Base-by-base conservation (phyloP, 148 eudicot species). In the Arbutus unedo region DNA sequence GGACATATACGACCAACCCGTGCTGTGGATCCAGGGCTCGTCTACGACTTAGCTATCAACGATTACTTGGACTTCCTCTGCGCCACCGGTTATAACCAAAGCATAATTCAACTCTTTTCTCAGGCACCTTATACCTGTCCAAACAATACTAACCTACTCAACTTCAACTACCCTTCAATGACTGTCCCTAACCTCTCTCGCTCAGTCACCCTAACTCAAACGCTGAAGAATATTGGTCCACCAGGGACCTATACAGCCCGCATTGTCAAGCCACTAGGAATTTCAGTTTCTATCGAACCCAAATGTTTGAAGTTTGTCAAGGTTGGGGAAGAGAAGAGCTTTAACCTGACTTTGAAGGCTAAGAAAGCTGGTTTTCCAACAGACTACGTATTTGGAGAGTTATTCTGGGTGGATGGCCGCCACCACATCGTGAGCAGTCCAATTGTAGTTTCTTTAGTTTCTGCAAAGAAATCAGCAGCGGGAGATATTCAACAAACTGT, bases 31-130 rank as follows among this genome's bases (percentile, higher is more conserved):
- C 97, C 93, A 0, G 94, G 97, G 0, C 81, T 93, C 64, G 90
- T 93, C 56, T 93, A 93, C 19, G 94, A 93, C 80, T 44, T 90
- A 49, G 45, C 54, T 43, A 47, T 50, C 19, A 55, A 41, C 6
- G 92, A 93, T 62, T 90, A 93, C 81, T 67, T 91, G 8, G 75
- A 89, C 72, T 91, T 93, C 90, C 86, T 93, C 2, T 91, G 94
- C 74, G 87, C 82, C 70, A 48, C 74, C 4, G 94, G 92, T 5
- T 93, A 93, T 66, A 89, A 87, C 87, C 16, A 82, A 72, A 85
- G 86, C 47, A 2, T 21, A 44, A 66, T 91, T 25, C 57, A 76
- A 56, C n/a, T 68, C 11, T 87, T 91, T n/a, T 25, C 87, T 2
- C 55, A 60, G 5, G 31, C 60, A 2, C 47, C 81, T 44, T 51